These are phyloP conservation scores for Ustilago tritici DNA, from an alignment of 1,284 basidiomycete species.

Conservation along the genomic window DNA sequence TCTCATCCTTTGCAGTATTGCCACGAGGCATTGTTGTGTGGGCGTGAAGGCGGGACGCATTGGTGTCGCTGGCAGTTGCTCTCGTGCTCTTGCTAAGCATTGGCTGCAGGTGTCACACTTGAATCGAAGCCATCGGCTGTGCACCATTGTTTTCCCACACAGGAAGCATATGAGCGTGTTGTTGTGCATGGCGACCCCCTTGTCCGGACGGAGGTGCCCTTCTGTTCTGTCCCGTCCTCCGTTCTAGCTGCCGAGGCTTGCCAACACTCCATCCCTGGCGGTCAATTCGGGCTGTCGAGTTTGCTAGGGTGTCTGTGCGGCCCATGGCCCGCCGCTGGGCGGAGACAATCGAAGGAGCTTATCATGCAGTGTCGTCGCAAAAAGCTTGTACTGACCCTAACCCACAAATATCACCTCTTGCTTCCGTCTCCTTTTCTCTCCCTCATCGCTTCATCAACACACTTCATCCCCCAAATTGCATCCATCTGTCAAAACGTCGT, in stretches of 20 bases:
- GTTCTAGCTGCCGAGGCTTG: not conserved
- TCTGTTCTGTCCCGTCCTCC: not conserved
- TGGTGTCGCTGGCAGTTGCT: constrained; percentile 8
- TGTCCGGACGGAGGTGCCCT: not conserved
- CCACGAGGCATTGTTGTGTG: constrained; percentile 29
- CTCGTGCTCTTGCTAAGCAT: not conserved
- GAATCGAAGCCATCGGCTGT: constrained; percentile 20
- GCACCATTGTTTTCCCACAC: constrained; percentile 31
- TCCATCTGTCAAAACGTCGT: not conserved
- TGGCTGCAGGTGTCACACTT: not conserved
- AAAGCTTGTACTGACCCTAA: constrained; percentile 7
- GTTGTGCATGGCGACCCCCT: constrained; percentile 10
- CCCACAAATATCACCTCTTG: constrained; percentile 11
- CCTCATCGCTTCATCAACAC: not conserved
- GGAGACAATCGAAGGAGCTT: constrained; percentile 1
- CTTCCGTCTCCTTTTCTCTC: not conserved
- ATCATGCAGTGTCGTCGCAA: not conserved
- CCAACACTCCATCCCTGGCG: not conserved
- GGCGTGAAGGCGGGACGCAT: constrained; percentile 11
- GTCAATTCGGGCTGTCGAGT: not conserved
- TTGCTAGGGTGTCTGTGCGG: constrained; percentile 5
- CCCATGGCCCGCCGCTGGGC: not conserved
- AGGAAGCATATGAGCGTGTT: constrained; percentile 1
- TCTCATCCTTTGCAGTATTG: not conserved
- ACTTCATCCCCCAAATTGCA: not conserved